These are phyloP conservation scores for Fragaria nilgerrensis DNA, from an alignment of 306 rosid genomes.

Conservation along the genomic window DNA sequence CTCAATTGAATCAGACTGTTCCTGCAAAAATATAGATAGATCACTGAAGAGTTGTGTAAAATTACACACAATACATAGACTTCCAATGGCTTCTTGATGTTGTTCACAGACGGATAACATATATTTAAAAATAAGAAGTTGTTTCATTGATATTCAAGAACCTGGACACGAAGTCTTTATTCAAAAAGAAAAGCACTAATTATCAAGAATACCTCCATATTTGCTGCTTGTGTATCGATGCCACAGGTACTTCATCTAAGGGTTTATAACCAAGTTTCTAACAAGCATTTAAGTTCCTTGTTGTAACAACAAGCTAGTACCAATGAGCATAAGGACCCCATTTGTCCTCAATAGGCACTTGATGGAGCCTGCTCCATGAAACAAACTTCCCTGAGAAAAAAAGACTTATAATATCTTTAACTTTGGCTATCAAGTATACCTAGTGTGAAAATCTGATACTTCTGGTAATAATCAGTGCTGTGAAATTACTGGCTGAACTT, in stretches of 20 bases:
- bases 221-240: background rate
- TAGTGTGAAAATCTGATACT: background rate
- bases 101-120: background rate
- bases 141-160: background rate
- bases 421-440: background rate
- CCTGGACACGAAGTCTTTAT: background rate
- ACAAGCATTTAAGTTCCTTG: background rate
- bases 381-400: background rate
- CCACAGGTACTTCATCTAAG: background rate
- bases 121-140: background rate
- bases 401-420: background rate
- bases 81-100: background rate
- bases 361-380: background rate
- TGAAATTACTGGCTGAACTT: conserved; percentile 4
- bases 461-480: background rate
- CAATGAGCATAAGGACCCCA: background rate
- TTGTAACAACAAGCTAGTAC: background rate
- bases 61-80: background rate
- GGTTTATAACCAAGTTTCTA: background rate
- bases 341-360: background rate
- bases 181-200: background rate
- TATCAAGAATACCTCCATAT: background rate
- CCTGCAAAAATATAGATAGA: background rate
- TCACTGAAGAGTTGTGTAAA: background rate
- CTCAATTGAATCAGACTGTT: background rate